phyloP scores from a whole-genome alignment of 2,329 filamentous ascomycete genomes.

The Xylaria sp. region DNA sequence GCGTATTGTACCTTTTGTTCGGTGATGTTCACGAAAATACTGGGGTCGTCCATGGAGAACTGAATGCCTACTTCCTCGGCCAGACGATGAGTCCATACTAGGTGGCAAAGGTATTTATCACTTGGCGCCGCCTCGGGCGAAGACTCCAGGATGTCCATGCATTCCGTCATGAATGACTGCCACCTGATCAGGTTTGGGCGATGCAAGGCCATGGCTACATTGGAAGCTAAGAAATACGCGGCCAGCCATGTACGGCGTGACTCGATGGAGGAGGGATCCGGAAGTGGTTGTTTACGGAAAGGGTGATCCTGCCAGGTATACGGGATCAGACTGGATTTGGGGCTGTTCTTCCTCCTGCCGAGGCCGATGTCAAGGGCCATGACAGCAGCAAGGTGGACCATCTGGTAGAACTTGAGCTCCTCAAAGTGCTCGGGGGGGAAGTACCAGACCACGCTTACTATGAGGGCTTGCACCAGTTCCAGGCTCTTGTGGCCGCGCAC shows the following conservation, averaged over 20 bases:
- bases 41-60: conserved; percentile 74
- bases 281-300: conserved; percentile 56
- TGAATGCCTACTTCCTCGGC: conserved; percentile 75
- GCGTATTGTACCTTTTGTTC: conserved; percentile 73
- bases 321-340: conserved; percentile 52
- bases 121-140: conserved; percentile 66
- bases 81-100: conserved; percentile 70
- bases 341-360: conserved; percentile 56
- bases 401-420: conserved; percentile 89
- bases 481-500: conserved; percentile 82
- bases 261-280: conserved; percentile 66
- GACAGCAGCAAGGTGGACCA: conserved; percentile 81
- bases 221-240: conserved; percentile 68
- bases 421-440: conserved; percentile 84
- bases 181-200: conserved; percentile 70
- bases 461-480: conserved; percentile 82
- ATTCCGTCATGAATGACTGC: conserved; percentile 70
- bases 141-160: conserved; percentile 64
- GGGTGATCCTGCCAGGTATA: conserved; percentile 56
- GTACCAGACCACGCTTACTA: conserved; percentile 85
- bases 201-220: conserved; percentile 70
- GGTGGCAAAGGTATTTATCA: conserved; percentile 68
- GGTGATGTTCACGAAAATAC: conserved; percentile 63
- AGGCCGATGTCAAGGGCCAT: conserved; percentile 88
- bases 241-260: conserved; percentile 68